Evolutionary conservation across 2,329 filamentous ascomycete genomes (phyloP).

Genomic region (Alternaria hordeiaustralica): DNA sequence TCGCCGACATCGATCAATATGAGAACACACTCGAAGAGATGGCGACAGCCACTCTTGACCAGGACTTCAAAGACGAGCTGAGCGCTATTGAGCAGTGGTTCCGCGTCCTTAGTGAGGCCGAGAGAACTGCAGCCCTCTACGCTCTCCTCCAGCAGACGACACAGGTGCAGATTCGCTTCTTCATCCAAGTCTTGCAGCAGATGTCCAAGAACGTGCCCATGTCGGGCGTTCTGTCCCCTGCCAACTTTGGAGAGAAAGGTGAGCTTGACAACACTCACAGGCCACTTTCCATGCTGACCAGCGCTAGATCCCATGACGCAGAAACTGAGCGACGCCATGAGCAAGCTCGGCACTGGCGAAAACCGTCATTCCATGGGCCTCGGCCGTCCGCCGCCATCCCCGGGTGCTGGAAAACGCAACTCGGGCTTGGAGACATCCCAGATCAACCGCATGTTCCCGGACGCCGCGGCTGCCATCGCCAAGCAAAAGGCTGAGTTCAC

Average conservation of each 20-base stretch:
- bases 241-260: slow-evolving; percentile 95
- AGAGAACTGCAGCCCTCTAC: slow-evolving; percentile 93
- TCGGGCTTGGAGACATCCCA: slow-evolving; percentile 92
- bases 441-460: slow-evolving; percentile 99
- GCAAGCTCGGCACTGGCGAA: slow-evolving; percentile 86
- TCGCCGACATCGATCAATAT: slow-evolving; percentile 98
- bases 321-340: slow-evolving; percentile 94
- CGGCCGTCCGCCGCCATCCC: slow-evolving; percentile 75
- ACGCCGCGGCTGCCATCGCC: slow-evolving; percentile 96
- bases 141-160: slow-evolving; percentile 97
- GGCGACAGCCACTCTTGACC: slow-evolving; percentile 96
- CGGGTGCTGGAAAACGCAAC: slow-evolving; percentile 77
- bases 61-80: slow-evolving; percentile 99
- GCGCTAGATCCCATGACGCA: slow-evolving; percentile 90
- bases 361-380: slow-evolving; percentile 81
- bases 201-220: slow-evolving; percentile 99
- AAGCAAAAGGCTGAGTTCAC: slow-evolving; percentile 98
- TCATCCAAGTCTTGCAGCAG: slow-evolving; percentile 97
- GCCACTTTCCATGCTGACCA: slow-evolving; percentile 25
- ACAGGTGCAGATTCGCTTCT: slow-evolving; percentile 98
- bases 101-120: slow-evolving; percentile 92
- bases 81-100: slow-evolving; percentile 99
- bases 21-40: slow-evolving; percentile 99
- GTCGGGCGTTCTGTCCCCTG: slow-evolving; percentile 91
- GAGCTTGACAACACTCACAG: slow-evolving; percentile 30